Percentiles rank a stretch among this genome's conserved stretches.
These are phyloP conservation scores for Suillus subaureus DNA, from an alignment of 768 basidiomycete species.

Conservation along the genomic window DNA sequence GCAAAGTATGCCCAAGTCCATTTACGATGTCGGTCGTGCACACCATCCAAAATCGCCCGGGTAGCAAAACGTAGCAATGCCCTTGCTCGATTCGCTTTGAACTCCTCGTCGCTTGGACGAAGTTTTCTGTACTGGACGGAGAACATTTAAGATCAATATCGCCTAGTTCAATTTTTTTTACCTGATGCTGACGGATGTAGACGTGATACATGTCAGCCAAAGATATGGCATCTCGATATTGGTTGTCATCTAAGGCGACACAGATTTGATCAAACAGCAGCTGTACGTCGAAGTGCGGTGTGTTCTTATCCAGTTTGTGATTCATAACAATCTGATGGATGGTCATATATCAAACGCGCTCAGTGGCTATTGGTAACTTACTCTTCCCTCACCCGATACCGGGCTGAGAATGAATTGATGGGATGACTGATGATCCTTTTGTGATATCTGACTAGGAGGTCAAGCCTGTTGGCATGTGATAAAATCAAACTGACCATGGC, in stretches of 20 bases:
- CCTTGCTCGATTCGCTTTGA: slow-evolving; percentile 58
- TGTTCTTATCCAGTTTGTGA: slow-evolving; percentile 69
- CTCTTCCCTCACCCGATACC: slow-evolving; percentile 92
- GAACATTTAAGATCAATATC: not conserved
- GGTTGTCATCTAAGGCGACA: slow-evolving; percentile 87
- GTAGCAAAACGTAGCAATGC: slow-evolving; percentile 80
- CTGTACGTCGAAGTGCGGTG: slow-evolving; percentile 85
- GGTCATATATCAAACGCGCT: slow-evolving; percentile 7
- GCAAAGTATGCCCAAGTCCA: slow-evolving; percentile 95
- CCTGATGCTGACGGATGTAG: slow-evolving; percentile 83
- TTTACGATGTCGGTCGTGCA: slow-evolving; percentile 78
- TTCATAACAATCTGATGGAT: slow-evolving; percentile 75
- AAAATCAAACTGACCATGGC: slow-evolving; percentile 54
- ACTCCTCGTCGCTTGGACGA: slow-evolving; percentile 65
- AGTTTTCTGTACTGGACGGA: slow-evolving; percentile 70
- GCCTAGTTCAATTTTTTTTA: slow-evolving; percentile 30
- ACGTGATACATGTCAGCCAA: slow-evolving; percentile 97
- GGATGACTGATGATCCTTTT: slow-evolving; percentile 39
- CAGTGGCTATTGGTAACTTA: slow-evolving; percentile 36
- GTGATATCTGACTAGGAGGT: slow-evolving; percentile 46
- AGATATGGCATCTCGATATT: slow-evolving; percentile 92
- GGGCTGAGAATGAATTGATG: slow-evolving; percentile 97
- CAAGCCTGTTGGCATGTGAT: slow-evolving; percentile 6
- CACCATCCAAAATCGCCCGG: slow-evolving; percentile 76
- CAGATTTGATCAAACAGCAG: slow-evolving; percentile 93